Conservation (phyloP, 805 yeast species). For the Pichia nanzhaoensis region DNA sequence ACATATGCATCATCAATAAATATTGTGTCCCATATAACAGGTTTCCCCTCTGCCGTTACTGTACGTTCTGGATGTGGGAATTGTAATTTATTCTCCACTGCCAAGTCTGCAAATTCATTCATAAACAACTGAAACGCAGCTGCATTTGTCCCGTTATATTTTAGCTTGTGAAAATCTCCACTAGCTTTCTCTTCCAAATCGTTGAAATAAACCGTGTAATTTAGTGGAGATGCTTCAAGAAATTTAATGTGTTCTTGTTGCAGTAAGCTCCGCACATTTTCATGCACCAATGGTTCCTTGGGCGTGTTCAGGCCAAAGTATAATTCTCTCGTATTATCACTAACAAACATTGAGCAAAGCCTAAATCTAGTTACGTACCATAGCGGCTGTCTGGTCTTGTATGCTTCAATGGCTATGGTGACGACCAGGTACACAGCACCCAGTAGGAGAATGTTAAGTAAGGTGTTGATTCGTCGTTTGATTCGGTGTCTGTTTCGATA, state of each 20-base stretch:
- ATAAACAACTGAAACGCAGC: constrained; percentile 11
- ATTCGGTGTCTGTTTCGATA: not conserved
- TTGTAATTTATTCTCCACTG: constrained; percentile 9
- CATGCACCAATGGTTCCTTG: not conserved
- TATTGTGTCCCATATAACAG: constrained; percentile 20
- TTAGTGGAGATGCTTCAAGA: constrained; percentile 6
- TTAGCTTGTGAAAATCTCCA: not conserved
- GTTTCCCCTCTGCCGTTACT: constrained; percentile 17
- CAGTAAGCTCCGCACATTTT: constrained; percentile 10
- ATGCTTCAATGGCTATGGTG: not conserved
- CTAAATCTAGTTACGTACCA: constrained; percentile 12
- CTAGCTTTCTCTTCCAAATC: not conserved
- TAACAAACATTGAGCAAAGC: not conserved
- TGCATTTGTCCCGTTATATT: not conserved
- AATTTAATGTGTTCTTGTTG: constrained; percentile 12
- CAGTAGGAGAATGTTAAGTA: not conserved
- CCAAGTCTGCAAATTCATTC: constrained; percentile 8
- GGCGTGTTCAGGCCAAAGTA: not conserved
- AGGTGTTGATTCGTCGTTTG: not conserved
- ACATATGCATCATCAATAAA: constrained; percentile 16
- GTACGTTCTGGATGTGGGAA: constrained; percentile 19
- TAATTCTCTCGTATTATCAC: not conserved
- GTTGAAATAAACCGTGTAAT: constrained; percentile 7
- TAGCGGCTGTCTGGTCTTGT: not conserved
- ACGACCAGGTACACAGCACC: not conserved